These are phyloP conservation scores for Wickerhamiella slavikovae DNA, from an alignment of 805 yeast species.

Conservation along the genomic window DNA sequence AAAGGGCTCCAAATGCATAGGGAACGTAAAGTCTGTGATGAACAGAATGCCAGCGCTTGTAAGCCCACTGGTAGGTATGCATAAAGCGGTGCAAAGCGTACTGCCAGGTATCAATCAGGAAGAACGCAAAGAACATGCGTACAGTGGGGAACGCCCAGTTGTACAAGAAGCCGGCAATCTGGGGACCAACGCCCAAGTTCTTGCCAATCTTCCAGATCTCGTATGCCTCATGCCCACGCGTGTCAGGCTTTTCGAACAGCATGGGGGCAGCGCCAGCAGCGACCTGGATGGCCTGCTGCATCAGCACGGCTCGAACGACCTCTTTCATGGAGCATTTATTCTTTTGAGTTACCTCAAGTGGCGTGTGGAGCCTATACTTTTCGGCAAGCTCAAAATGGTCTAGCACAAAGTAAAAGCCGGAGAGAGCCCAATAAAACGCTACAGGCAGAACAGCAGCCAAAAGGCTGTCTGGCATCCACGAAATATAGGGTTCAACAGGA, in stretches of 20 bases:
- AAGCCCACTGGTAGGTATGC: conserved; percentile 64
- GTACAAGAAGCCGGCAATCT: conserved; percentile 30
- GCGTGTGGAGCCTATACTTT: conserved; percentile 74
- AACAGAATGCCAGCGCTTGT: conserved; percentile 72
- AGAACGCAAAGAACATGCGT: conserved; percentile 42
- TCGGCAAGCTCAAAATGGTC: conserved; percentile 64
- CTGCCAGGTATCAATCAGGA: conserved; percentile 87
- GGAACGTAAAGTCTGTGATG: conserved; percentile 93
- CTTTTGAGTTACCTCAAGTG: conserved; percentile 57
- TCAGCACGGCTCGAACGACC: conserved; percentile 60
- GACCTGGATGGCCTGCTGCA: conserved; percentile 75
- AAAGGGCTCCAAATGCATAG: conserved; percentile 89
- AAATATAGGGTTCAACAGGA: conserved; percentile 21
- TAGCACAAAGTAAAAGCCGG: conserved; percentile 50
- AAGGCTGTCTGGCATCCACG: conserved; percentile 49
- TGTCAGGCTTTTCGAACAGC: conserved; percentile 28
- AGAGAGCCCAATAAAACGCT: conserved; percentile 64
- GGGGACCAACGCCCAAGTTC: conserved; percentile 14
- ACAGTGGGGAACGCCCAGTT: conserved; percentile 40
- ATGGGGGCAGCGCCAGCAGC: conserved; percentile 39
- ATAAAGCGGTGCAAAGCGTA: conserved; percentile 71
- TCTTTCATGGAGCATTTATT: conserved; percentile 53
- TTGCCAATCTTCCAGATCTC: conserved; percentile 27
- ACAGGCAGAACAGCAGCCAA: conserved; percentile 60
- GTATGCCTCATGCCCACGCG: conserved; percentile 30